Evolutionary conservation across 2,329 filamentous ascomycete genomes (phyloP).

Genomic region (Alternaria longipes): DNA sequence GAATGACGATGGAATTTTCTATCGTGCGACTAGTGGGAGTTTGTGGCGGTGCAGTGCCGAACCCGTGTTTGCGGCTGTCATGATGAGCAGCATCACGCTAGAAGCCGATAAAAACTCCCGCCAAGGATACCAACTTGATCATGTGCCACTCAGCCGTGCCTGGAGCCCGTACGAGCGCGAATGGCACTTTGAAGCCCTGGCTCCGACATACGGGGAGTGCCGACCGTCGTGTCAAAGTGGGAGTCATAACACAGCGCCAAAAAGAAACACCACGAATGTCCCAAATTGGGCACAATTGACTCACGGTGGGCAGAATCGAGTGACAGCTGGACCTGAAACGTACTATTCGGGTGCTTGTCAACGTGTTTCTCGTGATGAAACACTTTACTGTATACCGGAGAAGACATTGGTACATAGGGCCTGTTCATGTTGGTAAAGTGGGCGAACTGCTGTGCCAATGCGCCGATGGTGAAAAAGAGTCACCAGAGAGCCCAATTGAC

Average conservation of each 20-base stretch:
- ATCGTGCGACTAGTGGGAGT: slow-evolving; percentile 24
- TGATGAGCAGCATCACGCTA: slow-evolving; percentile 40
- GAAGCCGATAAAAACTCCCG: slow-evolving; percentile 20
- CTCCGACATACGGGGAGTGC: slow-evolving; percentile 31
- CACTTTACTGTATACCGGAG: neutral
- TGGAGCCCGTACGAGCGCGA: slow-evolving; percentile 19
- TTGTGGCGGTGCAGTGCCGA: slow-evolving; percentile 17
- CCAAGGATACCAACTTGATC: slow-evolving; percentile 27
- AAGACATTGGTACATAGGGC: slow-evolving; percentile 4
- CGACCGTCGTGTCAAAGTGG: slow-evolving; percentile 22
- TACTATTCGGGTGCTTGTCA: neutral
- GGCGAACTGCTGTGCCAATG: slow-evolving; percentile 35
- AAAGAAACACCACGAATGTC: slow-evolving; percentile 13
- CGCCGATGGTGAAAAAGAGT: slow-evolving; percentile 14
- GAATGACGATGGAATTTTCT: neutral
- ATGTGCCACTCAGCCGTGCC: slow-evolving; percentile 8
- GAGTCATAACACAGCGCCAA: slow-evolving; percentile 32
- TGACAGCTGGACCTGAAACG: slow-evolving; percentile 3
- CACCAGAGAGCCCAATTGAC: slow-evolving; percentile 24
- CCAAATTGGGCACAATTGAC: slow-evolving; percentile 20
- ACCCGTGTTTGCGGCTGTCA: slow-evolving; percentile 29
- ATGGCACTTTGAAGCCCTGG: slow-evolving; percentile 7
- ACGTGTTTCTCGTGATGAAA: slow-evolving; percentile 5
- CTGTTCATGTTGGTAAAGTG: slow-evolving; percentile 37
- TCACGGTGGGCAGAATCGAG: slow-evolving; percentile 21